Conservation (phyloP, 148 eudicot genomes). For the Talinum fruticosum region DNA sequence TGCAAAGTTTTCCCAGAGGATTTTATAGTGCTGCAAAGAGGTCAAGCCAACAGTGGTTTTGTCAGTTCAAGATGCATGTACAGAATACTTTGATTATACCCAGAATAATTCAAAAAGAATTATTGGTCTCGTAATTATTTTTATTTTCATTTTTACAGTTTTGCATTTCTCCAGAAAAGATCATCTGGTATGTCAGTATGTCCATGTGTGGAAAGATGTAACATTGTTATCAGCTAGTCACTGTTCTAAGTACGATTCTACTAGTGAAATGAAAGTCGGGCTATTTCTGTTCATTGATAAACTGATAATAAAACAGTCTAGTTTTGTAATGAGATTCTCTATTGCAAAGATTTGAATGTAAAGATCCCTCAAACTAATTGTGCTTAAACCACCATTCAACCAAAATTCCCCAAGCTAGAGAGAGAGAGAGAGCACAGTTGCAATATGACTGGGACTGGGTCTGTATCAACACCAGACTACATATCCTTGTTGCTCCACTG, state of each 20-base stretch:
- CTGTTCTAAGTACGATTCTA: too few relatives aligned
- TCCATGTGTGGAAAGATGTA: not conserved
- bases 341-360: too few relatives aligned
- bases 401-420: too few relatives aligned
- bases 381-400: too few relatives aligned
- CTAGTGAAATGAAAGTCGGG: not conserved
- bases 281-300: not conserved
- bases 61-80: not conserved
- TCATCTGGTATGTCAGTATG: not conserved
- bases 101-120: not conserved
- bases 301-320: not conserved
- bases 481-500: too few relatives aligned
- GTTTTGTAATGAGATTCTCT: too few relatives aligned
- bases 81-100: slow-evolving; percentile 4
- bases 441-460: too few relatives aligned
- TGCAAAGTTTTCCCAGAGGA: not conserved
- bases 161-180: not conserved
- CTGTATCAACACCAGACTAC: too few relatives aligned
- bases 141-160: too few relatives aligned
- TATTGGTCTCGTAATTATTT: not conserved
- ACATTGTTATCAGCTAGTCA: not conserved
- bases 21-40: not conserved
- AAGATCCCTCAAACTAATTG: too few relatives aligned
- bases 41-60: slow-evolving; percentile 3
- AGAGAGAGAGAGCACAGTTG: too few relatives aligned